A percentile compares a stretch with the other conserved stretches of the same genome.
phyloP scores from a whole-genome alignment of 192 early-diverging fungal genomes.

The Diversispora eburnea region DNA sequence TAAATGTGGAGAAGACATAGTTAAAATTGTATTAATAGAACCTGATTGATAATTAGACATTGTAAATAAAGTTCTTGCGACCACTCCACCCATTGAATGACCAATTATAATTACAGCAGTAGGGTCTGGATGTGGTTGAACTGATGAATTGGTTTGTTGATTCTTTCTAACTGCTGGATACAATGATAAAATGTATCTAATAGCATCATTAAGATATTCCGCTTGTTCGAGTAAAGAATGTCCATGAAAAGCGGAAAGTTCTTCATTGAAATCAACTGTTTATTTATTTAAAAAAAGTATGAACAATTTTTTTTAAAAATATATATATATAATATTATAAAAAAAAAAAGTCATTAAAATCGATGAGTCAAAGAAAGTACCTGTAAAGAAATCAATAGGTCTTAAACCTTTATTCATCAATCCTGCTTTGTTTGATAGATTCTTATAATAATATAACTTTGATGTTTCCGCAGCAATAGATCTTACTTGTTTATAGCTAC shows the following conservation, averaged over 20 bases:
- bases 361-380: slow-evolving; percentile 29
- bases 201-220: slow-evolving; percentile 74
- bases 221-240: slow-evolving; percentile 84
- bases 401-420: slow-evolving; percentile 33
- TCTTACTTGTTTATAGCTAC: slow-evolving; percentile 84
- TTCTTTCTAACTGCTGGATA: slow-evolving; percentile 50
- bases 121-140: slow-evolving; percentile 43
- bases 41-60: slow-evolving; percentile 66
- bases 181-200: slow-evolving; percentile 69
- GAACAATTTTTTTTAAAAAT: background rate
- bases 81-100: slow-evolving; percentile 98
- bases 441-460: slow-evolving; percentile 49
- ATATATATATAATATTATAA: too few relatives aligned
- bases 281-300: slow-evolving; percentile 16
- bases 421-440: slow-evolving; percentile 27
- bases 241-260: slow-evolving; percentile 86
- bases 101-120: slow-evolving; percentile 79
- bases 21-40: slow-evolving; percentile 78
- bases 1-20: slow-evolving; percentile 84
- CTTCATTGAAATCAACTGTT: slow-evolving; percentile 80
- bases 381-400: slow-evolving; percentile 55
- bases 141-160: slow-evolving; percentile 1
- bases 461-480: slow-evolving; percentile 78
- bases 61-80: slow-evolving; percentile 73
- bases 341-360: background rate